phyloP scores from a whole-genome alignment of 305 asterid species.

The Ilex paraguariensis region DNA sequence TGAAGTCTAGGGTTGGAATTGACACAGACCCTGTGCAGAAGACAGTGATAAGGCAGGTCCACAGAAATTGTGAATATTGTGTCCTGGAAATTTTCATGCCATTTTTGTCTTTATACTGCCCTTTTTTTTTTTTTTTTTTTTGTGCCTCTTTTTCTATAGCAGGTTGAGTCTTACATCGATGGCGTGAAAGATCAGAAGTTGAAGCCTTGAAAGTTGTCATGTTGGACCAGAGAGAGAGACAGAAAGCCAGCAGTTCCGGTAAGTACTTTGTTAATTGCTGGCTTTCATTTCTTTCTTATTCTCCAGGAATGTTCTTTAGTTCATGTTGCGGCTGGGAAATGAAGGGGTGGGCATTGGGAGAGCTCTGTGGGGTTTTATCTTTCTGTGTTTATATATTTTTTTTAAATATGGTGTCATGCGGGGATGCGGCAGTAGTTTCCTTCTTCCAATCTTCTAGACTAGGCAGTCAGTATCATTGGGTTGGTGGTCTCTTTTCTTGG shows the following conservation, averaged over 20 bases:
- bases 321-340: no score
- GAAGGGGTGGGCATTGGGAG: no score
- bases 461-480: no score
- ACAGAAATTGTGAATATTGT: constrained; percentile 18
- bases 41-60: constrained; percentile 40
- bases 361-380: no score
- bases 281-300: constrained; percentile 38
- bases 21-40: constrained; percentile 35
- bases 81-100: constrained; percentile 9
- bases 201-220: constrained; percentile 1
- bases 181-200: constrained; percentile 25
- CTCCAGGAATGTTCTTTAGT: constrained; percentile 20
- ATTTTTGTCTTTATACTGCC: constrained; percentile 42
- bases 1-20: constrained; percentile 32
- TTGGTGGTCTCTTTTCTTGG: no score
- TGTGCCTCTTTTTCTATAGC: constrained; percentile 18
- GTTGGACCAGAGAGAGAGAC: not conserved
- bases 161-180: constrained; percentile 40
- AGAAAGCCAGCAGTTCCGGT: constrained; percentile 38
- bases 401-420: no score
- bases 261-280: constrained; percentile 38
- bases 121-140: constrained; percentile 27
- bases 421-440: no score
- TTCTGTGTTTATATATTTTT: no score
- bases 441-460: no score